Percentiles rank a stretch among this genome's conserved stretches.
These are phyloP conservation scores for Cystofilobasidium bisporidii DNA, from an alignment of 768 basidiomycete genomes.

Conservation along the genomic window DNA sequence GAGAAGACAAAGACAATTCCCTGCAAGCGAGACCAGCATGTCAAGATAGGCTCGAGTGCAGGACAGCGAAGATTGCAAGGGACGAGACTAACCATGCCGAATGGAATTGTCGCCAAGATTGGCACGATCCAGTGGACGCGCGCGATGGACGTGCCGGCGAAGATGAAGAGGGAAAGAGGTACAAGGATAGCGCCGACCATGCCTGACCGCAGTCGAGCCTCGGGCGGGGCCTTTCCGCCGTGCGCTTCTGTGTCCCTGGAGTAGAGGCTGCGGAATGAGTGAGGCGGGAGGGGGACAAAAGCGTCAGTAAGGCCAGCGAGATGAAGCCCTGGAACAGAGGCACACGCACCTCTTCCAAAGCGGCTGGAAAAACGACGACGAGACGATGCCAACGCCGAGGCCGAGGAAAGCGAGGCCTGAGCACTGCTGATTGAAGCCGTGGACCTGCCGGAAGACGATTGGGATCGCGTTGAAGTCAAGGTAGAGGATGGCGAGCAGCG, in stretches of 20 bases:
- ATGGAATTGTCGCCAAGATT: slow-evolving; percentile 37
- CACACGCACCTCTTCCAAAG: slow-evolving; percentile 18
- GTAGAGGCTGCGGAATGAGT: slow-evolving; percentile 45
- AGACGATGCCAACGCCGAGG: slow-evolving; percentile 30
- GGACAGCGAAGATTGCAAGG: too few relatives aligned
- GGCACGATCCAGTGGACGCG: slow-evolving; percentile 44
- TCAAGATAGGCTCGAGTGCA: too few relatives aligned
- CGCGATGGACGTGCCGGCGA: slow-evolving; percentile 50
- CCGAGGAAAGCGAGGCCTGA: slow-evolving; percentile 26
- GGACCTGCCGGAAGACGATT: background rate
- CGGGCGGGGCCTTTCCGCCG: slow-evolving; percentile 14
- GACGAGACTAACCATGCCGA: slow-evolving; percentile 52
- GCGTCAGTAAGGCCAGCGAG: background rate
- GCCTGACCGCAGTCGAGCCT: slow-evolving; percentile 7
- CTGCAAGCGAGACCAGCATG: too few relatives aligned
- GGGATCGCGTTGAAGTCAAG: slow-evolving; percentile 22
- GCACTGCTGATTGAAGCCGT: slow-evolving; percentile 15
- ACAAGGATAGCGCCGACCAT: slow-evolving; percentile 21
- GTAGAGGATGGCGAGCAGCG: slow-evolving; percentile 25
- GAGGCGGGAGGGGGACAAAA: background rate
- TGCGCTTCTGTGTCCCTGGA: slow-evolving; percentile 31
- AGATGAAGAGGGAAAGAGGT: slow-evolving; percentile 45
- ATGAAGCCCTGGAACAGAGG: background rate
- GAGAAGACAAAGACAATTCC: slow-evolving; percentile 15
- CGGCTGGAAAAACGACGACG: background rate